A percentile compares a stretch with the other conserved stretches of the same genome.
Conservation (phyloP, 192 early-diverging fungal genomes). For the Gigaspora rosea region DNA sequence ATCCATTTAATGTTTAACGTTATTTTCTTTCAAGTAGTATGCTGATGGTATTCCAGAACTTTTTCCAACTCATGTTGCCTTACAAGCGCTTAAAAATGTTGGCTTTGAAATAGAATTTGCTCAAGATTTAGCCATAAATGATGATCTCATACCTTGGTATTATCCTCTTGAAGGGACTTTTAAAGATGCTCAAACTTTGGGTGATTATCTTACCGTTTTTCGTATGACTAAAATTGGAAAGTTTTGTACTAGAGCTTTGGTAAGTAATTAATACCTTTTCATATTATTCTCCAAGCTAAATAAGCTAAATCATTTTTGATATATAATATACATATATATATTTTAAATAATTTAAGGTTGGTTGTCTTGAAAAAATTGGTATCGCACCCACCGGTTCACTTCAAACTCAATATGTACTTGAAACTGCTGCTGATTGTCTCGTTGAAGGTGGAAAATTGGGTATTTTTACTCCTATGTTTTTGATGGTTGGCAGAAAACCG, state of each 20-base stretch:
- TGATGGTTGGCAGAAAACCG: slow-evolving; percentile 76
- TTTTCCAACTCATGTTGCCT: slow-evolving; percentile 68
- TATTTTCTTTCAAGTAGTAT: slow-evolving; percentile 37
- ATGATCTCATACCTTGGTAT: slow-evolving; percentile 83
- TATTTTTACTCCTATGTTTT: slow-evolving; percentile 96
- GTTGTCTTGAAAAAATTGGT: slow-evolving; percentile 75
- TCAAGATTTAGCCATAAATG: slow-evolving; percentile 64
- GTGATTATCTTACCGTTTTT: slow-evolving; percentile 51
- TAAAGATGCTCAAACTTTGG: slow-evolving; percentile 46
- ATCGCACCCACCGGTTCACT: slow-evolving; percentile 85
- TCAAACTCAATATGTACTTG: slow-evolving; percentile 80
- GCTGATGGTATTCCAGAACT: slow-evolving; percentile 92
- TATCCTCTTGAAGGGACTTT: slow-evolving; percentile 71
- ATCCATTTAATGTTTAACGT: not conserved
- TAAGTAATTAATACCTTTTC: slow-evolving; percentile 42
- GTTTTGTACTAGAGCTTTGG: slow-evolving; percentile 75
- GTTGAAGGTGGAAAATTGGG: slow-evolving; percentile 75
- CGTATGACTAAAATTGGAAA: slow-evolving; percentile 62
- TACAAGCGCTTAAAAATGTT: slow-evolving; percentile 78
- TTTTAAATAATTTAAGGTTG: slow-evolving; percentile 14
- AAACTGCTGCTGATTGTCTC: slow-evolving; percentile 80
- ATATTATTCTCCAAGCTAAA: too few species aligned
- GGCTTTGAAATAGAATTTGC: slow-evolving; percentile 84
- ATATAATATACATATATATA: not conserved
- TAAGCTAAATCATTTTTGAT: too few species aligned